Evolutionary conservation across 1,284 basidiomycete genomes (phyloP), one percentile per base, ranked within the genome.

Genomic region (Austroboletus rostrupii): DNA sequence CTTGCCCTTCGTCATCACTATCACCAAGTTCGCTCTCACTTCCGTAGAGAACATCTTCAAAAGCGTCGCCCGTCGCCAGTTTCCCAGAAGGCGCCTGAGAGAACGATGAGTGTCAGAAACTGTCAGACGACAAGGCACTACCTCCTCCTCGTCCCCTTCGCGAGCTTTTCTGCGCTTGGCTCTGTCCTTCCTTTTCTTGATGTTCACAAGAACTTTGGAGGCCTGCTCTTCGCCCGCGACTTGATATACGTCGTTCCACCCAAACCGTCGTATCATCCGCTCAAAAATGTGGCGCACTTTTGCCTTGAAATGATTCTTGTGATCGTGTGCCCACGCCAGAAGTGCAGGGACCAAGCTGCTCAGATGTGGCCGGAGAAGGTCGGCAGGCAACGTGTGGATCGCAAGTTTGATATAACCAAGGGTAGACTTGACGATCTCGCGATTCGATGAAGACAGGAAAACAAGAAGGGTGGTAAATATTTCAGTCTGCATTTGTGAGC

Each of bases 261-360:
- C 89, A 64, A 97, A 97, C 54, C 94, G 81, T 53, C 96, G 78
- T 55, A 99, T 79, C 79, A 99, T 85, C 42, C 97, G 83, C 75
- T 99, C 97, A 60, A 99, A 93, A 53, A 99, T 94, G 70, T 98
- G 95, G 41, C 93, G 83, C 13, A 97, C 92, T 73, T 97, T 98
- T 49, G 81, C 78, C 70, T 99, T 99, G 82, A 99, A 99, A 69
- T 98, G 96, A 66, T 99, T 97, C 69, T 96, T 96, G 74, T 99
- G 95, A 67, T 97, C 94, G 63, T 96, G 91, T 7, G 92, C 92
- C 93, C 96, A 97, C 49, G 78, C 78, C 21, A 99, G 76, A 16
- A 99, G 77, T 0, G 87, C 89, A 0, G 92, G 90, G 0, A 99
- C 90, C 13, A 98, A 77, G 17, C 77, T 75, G 26, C 78, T 75